Evolutionary conservation across 768 basidiomycete genomes (phyloP).

Genomic region (Xerocomellus amylosporus): DNA sequence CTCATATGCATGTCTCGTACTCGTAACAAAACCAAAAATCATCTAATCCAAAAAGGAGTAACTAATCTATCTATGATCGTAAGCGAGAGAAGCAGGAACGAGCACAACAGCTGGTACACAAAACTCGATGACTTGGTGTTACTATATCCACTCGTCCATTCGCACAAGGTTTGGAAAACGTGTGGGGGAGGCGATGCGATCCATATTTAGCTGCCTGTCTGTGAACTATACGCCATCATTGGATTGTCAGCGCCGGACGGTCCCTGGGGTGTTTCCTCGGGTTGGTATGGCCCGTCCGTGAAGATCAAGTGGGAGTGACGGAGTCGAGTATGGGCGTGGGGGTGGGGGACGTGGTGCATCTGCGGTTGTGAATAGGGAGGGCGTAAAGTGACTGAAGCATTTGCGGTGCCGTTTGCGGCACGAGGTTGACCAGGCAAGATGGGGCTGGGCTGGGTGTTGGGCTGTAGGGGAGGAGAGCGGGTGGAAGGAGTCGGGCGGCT

Average conservation of each 20-base stretch:
- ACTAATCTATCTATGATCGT: conserved; percentile 31
- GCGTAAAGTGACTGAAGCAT: conserved; percentile 47
- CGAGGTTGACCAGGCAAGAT: conserved; percentile 14
- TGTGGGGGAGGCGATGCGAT: background rate
- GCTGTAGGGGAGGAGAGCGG: conserved; percentile 22
- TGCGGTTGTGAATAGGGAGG: conserved; percentile 56
- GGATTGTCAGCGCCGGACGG: conserved; percentile 37
- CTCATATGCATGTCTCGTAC: conserved; percentile 5
- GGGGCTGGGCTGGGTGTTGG: conserved; percentile 21
- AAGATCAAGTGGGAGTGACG: conserved; percentile 58
- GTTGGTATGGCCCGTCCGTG: conserved; percentile 38
- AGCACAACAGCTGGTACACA: conserved; percentile 21
- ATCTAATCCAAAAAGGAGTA: conserved; percentile 25
- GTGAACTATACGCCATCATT: conserved; percentile 47
- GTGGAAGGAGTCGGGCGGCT: conserved; percentile 10
- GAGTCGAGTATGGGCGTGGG: conserved; percentile 73
- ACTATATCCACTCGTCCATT: conserved; percentile 12
- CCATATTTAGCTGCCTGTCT: conserved; percentile 27
- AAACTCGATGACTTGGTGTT: conserved; percentile 14
- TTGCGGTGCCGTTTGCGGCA: conserved; percentile 30
- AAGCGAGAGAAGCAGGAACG: conserved; percentile 15
- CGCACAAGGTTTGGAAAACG: background rate
- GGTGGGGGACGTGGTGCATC: conserved; percentile 81
- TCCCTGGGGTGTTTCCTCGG: conserved; percentile 26
- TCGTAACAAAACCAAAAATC: conserved; percentile 18